Percentiles rank a stretch among this genome's conserved stretches.
Conservation (phyloP, 2,329 filamentous ascomycete genomes). For the Clarireedia hainanense region DNA sequence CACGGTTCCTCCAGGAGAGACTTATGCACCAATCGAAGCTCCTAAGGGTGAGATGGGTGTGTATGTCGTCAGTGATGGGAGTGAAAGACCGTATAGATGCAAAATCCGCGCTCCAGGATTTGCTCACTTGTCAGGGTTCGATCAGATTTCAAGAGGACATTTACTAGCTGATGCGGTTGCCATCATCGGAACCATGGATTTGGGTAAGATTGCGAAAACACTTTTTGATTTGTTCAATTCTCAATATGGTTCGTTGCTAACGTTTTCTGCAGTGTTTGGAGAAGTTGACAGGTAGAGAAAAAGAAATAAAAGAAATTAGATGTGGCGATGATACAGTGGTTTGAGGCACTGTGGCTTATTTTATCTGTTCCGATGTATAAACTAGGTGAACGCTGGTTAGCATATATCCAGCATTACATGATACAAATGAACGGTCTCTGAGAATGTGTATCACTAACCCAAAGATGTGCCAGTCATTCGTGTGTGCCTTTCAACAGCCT, state of each 20-base stretch:
- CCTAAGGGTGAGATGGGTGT: slow-evolving; percentile 99
- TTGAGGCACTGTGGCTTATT: not conserved
- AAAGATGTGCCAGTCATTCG: not conserved
- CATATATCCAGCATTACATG: not conserved
- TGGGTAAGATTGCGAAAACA: slow-evolving; percentile 51
- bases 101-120: slow-evolving; percentile 97
- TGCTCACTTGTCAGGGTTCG: slow-evolving; percentile 88
- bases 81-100: slow-evolving; percentile 92
- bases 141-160: slow-evolving; percentile 88
- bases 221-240: slow-evolving; percentile 5
- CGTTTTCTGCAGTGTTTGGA: slow-evolving; percentile 25
- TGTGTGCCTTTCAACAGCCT: not conserved
- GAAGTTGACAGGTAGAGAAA: slow-evolving; percentile 43
- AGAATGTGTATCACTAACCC: not conserved
- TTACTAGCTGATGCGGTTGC: slow-evolving; percentile 93
- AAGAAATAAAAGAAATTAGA: slow-evolving; percentile 11
- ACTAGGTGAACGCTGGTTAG: not conserved
- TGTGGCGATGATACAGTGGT: not conserved
- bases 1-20: slow-evolving; percentile 92
- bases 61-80: slow-evolving; percentile 90
- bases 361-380: not conserved
- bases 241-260: slow-evolving; percentile 14
- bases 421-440: not conserved
- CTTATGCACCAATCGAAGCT: slow-evolving; percentile 97
- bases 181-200: slow-evolving; percentile 84